Percentiles rank a stretch among this genome's conserved stretches.
Conservation (phyloP, 208 protist genomes). For the Kentomonas sorsogonicus region DNA sequence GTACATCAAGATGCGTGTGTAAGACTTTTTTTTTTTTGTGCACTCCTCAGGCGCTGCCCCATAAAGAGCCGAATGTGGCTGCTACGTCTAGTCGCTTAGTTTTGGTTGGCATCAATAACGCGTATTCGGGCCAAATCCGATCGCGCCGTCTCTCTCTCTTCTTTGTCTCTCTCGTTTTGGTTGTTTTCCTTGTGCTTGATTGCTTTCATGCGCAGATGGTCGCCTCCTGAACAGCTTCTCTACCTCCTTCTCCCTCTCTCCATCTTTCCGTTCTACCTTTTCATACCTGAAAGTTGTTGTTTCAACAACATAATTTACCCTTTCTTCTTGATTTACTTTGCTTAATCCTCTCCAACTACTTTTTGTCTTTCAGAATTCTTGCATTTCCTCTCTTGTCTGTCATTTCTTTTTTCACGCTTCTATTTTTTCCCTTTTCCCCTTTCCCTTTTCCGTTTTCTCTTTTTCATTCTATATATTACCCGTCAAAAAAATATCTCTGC, state of each 20-base stretch:
- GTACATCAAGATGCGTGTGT: too few species aligned
- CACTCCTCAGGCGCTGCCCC: too few species aligned
- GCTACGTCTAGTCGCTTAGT: too few species aligned
- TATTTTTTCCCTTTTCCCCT: neutral
- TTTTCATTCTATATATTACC: neutral
- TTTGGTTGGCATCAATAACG: too few species aligned
- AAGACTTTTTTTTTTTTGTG: too few species aligned
- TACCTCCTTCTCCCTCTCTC: neutral
- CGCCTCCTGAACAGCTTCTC: neutral
- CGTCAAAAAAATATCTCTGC: neutral
- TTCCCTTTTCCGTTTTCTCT: constrained; percentile 1
- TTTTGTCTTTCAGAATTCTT: neutral
- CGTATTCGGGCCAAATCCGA: too few species aligned
- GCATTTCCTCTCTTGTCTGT: constrained; percentile 1
- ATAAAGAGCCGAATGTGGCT: too few species aligned
- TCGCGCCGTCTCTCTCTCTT: too few species aligned
- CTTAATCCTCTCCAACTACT: neutral
- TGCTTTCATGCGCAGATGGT: neutral
- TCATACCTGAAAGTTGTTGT: neutral
- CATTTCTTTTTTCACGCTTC: neutral
- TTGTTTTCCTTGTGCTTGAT: too few species aligned
- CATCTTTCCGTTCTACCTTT: neutral
- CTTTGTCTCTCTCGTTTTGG: too few species aligned
- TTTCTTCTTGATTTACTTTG: neutral
- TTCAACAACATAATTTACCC: neutral